Evolutionary conservation across 1,284 basidiomycete species (phyloP).

Genomic region (Papiliotrema nemorosa): DNA sequence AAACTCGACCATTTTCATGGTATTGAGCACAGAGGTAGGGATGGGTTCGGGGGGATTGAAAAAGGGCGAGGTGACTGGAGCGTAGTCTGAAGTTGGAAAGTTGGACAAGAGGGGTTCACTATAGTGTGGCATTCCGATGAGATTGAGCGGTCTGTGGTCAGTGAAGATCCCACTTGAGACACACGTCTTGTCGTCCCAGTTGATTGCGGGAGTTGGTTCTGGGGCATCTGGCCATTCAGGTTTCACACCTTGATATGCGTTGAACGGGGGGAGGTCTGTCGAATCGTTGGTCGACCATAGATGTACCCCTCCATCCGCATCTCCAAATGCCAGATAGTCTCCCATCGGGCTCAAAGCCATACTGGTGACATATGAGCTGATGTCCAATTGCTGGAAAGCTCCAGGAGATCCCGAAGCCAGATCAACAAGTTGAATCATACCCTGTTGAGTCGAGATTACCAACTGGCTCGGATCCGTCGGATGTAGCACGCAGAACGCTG

Average conservation of each 20-base stretch:
- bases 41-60: slow-evolving; percentile 67
- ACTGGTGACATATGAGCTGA: slow-evolving; percentile 71
- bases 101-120: slow-evolving; percentile 72
- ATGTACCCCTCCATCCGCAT: slow-evolving; percentile 80
- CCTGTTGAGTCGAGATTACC: slow-evolving; percentile 75
- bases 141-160: slow-evolving; percentile 69
- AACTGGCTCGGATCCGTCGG: slow-evolving; percentile 76
- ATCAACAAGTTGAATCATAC: slow-evolving; percentile 87
- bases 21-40: slow-evolving; percentile 68
- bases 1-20: slow-evolving; percentile 82
- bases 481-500: slow-evolving; percentile 78
- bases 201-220: slow-evolving; percentile 65
- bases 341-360: slow-evolving; percentile 80
- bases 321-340: slow-evolving; percentile 88
- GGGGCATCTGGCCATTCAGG: slow-evolving; percentile 79
- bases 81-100: slow-evolving; percentile 54
- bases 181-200: slow-evolving; percentile 78
- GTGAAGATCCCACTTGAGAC: slow-evolving; percentile 28
- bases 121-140: slow-evolving; percentile 88
- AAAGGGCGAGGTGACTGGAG: slow-evolving; percentile 50
- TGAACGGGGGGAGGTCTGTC: slow-evolving; percentile 63
- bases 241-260: slow-evolving; percentile 76
- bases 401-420: slow-evolving; percentile 62
- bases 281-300: slow-evolving; percentile 72
- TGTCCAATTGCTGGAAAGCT: slow-evolving; percentile 55